Evolutionary conservation across 371 early-diverging fungal genomes (phyloP).

Genomic region (Basidiobolus meristosporus): DNA sequence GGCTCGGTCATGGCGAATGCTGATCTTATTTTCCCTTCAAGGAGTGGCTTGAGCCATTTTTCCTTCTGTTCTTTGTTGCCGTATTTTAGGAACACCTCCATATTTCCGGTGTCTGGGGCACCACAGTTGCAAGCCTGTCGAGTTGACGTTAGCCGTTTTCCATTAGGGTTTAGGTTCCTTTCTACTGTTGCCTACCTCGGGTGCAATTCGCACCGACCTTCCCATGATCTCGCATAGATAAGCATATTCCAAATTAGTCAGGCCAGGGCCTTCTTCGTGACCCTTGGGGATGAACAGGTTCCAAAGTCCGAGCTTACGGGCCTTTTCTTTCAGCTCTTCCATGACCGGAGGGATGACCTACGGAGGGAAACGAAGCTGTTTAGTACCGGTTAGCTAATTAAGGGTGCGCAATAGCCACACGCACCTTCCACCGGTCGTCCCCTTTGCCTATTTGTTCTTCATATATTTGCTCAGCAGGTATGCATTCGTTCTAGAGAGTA

Average conservation of each 20-base stretch:
- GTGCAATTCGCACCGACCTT: constrained; percentile 50
- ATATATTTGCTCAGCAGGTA: constrained; percentile 74
- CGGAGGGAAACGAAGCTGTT: background rate
- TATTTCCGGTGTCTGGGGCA: constrained; percentile 97
- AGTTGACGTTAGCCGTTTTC: background rate
- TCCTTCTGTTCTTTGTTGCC: constrained; percentile 71
- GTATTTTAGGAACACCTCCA: constrained; percentile 95
- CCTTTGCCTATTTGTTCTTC: constrained; percentile 51
- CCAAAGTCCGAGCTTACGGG: constrained; percentile 82
- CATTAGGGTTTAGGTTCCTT: background rate
- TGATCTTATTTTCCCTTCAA: constrained; percentile 81
- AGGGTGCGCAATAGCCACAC: background rate
- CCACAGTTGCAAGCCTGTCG: constrained; percentile 64
- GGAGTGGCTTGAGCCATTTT: constrained; percentile 65
- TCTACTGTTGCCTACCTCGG: constrained; percentile 34
- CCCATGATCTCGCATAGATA: constrained; percentile 80
- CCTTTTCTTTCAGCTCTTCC: constrained; percentile 75
- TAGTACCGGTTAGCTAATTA: background rate
- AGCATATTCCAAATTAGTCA: constrained; percentile 88
- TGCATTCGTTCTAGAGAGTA: constrained; percentile 62
- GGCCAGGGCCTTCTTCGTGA: constrained; percentile 61
- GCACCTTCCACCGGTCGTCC: constrained; percentile 62
- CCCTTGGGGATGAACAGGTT: constrained; percentile 74
- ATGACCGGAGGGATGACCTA: constrained; percentile 60
- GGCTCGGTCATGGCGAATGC: constrained; percentile 97